Conservation (phyloP, 306 rosid genomes). For the Vigna reflexopilosa region DNA sequence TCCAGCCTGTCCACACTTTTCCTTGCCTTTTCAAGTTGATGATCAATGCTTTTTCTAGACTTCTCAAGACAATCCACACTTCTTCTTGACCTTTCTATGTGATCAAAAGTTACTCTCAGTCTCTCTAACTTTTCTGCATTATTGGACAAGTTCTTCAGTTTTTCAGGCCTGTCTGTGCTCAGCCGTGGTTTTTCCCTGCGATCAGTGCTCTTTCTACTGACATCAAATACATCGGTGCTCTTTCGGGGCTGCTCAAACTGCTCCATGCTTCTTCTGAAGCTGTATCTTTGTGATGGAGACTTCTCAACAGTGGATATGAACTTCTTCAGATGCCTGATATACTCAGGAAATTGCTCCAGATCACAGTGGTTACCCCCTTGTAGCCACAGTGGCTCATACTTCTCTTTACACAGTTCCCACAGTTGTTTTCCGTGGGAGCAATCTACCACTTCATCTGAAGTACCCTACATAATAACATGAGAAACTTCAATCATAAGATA, state of each 20-base stretch:
- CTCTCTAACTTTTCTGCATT: slow-evolving; percentile 57
- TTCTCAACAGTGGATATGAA: slow-evolving; percentile 79
- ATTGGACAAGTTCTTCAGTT: slow-evolving; percentile 60
- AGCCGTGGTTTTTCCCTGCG: slow-evolving; percentile 79
- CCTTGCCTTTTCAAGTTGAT: slow-evolving; percentile 74
- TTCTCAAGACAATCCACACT: slow-evolving; percentile 85
- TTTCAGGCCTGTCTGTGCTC: slow-evolving; percentile 78
- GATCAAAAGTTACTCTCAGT: slow-evolving; percentile 67
- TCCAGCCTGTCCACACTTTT: slow-evolving; percentile 86
- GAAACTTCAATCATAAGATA: slow-evolving; percentile 10
- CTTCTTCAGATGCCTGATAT: slow-evolving; percentile 79
- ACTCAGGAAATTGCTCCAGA: slow-evolving; percentile 82
- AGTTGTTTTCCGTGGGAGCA: slow-evolving; percentile 89
- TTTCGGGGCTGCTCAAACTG: slow-evolving; percentile 80
- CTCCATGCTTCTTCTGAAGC: slow-evolving; percentile 75
- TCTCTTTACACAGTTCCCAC: slow-evolving; percentile 87
- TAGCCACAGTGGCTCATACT: slow-evolving; percentile 85
- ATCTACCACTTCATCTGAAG: slow-evolving; percentile 87
- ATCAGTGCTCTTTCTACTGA: slow-evolving; percentile 78
- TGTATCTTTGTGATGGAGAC: slow-evolving; percentile 73
- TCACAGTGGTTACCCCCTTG: slow-evolving; percentile 89
- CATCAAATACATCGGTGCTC: slow-evolving; percentile 75
- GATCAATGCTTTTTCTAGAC: slow-evolving; percentile 77
- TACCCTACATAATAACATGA: slow-evolving; percentile 60
- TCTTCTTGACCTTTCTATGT: slow-evolving; percentile 77